A percentile compares a stretch with the other conserved stretches of the same genome.
Conservation (phyloP, 2,329 filamentous ascomycete genomes). For the Pyrenochaeta sp. region DNA sequence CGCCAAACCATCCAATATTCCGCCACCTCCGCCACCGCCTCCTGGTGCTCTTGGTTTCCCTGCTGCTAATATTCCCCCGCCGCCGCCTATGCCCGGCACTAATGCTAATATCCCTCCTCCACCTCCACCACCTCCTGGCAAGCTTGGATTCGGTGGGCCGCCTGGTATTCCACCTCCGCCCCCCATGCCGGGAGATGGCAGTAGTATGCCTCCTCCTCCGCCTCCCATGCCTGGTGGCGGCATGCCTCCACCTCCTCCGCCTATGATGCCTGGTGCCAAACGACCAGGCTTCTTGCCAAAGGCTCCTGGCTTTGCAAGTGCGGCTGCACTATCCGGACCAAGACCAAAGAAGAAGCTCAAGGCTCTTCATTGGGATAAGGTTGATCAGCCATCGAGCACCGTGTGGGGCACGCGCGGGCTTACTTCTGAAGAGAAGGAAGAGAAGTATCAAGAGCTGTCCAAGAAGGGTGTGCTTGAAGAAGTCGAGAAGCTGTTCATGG, state of each 20-base stretch:
- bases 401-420: constrained; percentile 90
- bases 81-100: constrained; percentile 57
- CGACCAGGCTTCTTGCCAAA: constrained; percentile 77
- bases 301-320: constrained; percentile 61
- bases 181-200: constrained; percentile 58
- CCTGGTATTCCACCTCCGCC: constrained; percentile 55
- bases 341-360: constrained; percentile 99
- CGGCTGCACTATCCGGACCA: constrained; percentile 77
- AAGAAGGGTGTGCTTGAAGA: constrained; percentile 96
- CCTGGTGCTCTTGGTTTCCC: constrained; percentile 49
- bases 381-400: constrained; percentile 88
- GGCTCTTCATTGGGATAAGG: constrained; percentile 98
- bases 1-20: constrained; percentile 43
- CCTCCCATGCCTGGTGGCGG: no score
- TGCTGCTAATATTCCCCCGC: constrained; percentile 48
- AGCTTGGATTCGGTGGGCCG: constrained; percentile 49
- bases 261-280: constrained; percentile 65
- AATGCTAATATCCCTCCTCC: constrained; percentile 53
- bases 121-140: constrained; percentile 58
- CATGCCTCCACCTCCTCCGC: constrained; percentile 63
- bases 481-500: constrained; percentile 96
- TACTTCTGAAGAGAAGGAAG: constrained; percentile 87
- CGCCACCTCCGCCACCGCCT: constrained; percentile 58
- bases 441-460: constrained; percentile 93
- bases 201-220: constrained; percentile 59